Percentiles rank a stretch among this genome's conserved stretches.
Conservation (phyloP, 1,284 basidiomycete genomes). For the Polyporus tsugae region DNA sequence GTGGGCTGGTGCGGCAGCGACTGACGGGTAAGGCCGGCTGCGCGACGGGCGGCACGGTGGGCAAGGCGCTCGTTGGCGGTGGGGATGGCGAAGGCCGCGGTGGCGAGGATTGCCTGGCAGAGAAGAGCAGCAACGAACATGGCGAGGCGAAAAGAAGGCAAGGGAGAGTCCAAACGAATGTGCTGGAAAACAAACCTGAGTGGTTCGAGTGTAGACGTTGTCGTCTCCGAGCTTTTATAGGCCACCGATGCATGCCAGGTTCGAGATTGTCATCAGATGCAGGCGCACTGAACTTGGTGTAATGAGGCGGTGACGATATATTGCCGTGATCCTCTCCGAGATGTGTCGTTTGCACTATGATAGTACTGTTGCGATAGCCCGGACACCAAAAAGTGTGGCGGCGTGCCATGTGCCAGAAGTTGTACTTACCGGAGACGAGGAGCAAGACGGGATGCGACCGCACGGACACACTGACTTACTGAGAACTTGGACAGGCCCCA, state of each 20-base stretch:
- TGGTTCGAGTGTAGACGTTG: too few species aligned
- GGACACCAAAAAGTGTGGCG: not conserved
- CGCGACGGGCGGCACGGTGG: slow-evolving; percentile 29
- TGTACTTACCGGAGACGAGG: too few species aligned
- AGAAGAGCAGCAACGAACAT: slow-evolving; percentile 33
- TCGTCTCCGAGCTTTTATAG: not conserved
- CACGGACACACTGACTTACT: too few species aligned
- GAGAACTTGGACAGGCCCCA: too few species aligned
- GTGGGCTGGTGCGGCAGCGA: slow-evolving; percentile 27
- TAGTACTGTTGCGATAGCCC: not conserved
- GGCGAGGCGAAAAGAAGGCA: slow-evolving; percentile 20
- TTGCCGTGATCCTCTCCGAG: not conserved
- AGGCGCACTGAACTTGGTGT: not conserved
- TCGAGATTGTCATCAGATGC: not conserved
- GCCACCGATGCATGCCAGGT: not conserved
- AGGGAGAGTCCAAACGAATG: slow-evolving; percentile 20
- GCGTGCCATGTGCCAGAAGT: too few species aligned
- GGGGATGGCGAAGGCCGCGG: slow-evolving; percentile 34
- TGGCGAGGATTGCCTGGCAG: slow-evolving; percentile 34
- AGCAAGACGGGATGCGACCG: too few species aligned
- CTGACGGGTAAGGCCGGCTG: slow-evolving; percentile 21
- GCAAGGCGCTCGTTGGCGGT: slow-evolving; percentile 29
- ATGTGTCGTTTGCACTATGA: not conserved
- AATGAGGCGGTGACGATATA: not conserved
- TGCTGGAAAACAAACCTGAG: slow-evolving; percentile 21